Evolutionary conservation across 139 green algal species (phyloP).

Genomic region (Chlorella sorokiniana): DNA sequence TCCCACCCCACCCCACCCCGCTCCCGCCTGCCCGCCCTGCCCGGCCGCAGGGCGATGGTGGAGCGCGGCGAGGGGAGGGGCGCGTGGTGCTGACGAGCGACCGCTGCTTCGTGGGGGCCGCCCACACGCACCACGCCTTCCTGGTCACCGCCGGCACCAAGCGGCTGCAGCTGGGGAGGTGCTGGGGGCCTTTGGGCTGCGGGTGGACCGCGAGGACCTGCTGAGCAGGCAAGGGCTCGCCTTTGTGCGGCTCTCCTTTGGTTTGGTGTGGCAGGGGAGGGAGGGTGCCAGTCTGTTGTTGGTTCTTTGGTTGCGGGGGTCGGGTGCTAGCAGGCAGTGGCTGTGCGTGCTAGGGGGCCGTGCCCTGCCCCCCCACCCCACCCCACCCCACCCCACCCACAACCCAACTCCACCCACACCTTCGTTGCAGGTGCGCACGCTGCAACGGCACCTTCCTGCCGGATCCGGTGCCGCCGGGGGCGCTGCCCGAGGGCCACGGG

Average conservation of each 20-base stretch:
- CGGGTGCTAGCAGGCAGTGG: no score
- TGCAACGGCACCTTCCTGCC: slow-evolving; percentile 62
- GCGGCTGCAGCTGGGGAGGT: slow-evolving; percentile 57
- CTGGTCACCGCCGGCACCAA: slow-evolving; percentile 49
- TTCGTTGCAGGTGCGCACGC: slow-evolving; percentile 17
- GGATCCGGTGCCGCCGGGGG: slow-evolving; percentile 7
- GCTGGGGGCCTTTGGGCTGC: slow-evolving; percentile 41
- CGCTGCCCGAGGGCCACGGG: slow-evolving; percentile 32
- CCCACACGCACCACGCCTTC: slow-evolving; percentile 40
- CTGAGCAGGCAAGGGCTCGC: slow-evolving; percentile 40
- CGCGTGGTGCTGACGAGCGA: slow-evolving; percentile 61
- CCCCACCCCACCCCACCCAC: background rate
- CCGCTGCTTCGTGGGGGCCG: slow-evolving; percentile 34
- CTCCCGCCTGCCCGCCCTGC: background rate
- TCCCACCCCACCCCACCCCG: background rate
- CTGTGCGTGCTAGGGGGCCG: no score
- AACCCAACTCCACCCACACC: background rate
- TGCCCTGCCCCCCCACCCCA: background rate
- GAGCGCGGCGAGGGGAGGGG: slow-evolving; percentile 44
- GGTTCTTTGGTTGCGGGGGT: no score
- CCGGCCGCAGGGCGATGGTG: slow-evolving; percentile 40
- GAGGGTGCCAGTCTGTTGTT: no score
- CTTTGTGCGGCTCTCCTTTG: background rate
- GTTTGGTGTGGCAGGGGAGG: background rate
- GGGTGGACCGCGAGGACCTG: slow-evolving; percentile 24